A percentile compares a stretch with the other conserved stretches of the same genome.
Conservation (phyloP, 148 eudicot genomes). For the Rhododendron ferrugineum region DNA sequence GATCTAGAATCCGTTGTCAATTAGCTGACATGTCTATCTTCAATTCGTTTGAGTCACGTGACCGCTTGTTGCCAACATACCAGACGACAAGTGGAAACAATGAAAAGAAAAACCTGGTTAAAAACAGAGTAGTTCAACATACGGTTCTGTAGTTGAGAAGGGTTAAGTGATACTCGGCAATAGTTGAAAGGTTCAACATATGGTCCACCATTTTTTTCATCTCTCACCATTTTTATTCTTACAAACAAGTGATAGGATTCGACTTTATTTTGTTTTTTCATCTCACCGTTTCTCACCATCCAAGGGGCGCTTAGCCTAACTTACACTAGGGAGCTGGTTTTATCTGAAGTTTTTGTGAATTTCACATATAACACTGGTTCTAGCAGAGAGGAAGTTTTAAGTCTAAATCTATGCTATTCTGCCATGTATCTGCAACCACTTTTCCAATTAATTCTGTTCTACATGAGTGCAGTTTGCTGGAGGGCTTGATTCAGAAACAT, state of each 20-base stretch:
- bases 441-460: background rate
- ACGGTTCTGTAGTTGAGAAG: background rate
- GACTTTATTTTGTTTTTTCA: background rate
- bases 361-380: background rate
- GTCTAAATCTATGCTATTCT: background rate
- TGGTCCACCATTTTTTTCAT: background rate
- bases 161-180: background rate
- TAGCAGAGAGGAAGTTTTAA: background rate
- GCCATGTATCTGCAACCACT: background rate
- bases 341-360: background rate
- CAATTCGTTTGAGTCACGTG: background rate
- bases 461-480: constrained; percentile 22
- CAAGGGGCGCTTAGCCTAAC: background rate
- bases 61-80: background rate
- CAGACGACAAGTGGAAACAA: background rate
- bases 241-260: background rate
- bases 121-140: background rate
- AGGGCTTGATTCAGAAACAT: constrained; percentile 26
- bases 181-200: background rate
- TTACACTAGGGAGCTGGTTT: background rate
- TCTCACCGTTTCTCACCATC: background rate
- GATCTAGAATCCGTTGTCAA: background rate
- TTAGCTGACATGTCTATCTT: background rate
- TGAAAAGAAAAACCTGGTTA: background rate
- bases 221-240: background rate